Evolutionary conservation across 495 filamentous ascomycete genomes (phyloP).

Genomic region (Penicillium samsonianum): DNA sequence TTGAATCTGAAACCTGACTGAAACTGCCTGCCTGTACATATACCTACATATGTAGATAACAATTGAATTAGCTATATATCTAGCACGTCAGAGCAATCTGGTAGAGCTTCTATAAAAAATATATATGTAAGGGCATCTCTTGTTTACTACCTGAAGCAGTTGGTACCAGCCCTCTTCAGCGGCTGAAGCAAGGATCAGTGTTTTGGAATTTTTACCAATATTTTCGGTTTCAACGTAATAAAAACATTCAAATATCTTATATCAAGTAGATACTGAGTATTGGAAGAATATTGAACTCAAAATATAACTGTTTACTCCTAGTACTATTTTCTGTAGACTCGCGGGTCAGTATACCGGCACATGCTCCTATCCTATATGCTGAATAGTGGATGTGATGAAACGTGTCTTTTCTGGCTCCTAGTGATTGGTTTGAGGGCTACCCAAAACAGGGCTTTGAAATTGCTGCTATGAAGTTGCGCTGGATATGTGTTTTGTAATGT

Average conservation of each 20-base stretch:
- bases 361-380: neutral
- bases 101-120: too few species aligned
- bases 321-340: neutral
- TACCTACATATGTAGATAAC: too few species aligned
- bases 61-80: neutral
- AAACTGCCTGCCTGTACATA: neutral
- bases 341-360: neutral
- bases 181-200: neutral
- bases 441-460: neutral
- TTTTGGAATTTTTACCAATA: neutral
- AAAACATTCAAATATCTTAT: neutral
- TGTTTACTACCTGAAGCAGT: neutral
- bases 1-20: neutral
- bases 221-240: neutral
- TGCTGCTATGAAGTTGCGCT: neutral
- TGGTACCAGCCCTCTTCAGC: neutral
- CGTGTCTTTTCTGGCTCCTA: neutral
- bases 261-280: neutral
- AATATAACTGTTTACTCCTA: neutral
- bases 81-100: neutral
- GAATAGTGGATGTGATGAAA: neutral
- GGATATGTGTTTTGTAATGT: neutral
- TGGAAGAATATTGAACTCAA: neutral
- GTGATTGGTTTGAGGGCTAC: neutral
- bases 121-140: neutral